phyloP scores from a whole-genome alignment of 2,329 filamentous ascomycete species.

The Colletotrichum horii region DNA sequence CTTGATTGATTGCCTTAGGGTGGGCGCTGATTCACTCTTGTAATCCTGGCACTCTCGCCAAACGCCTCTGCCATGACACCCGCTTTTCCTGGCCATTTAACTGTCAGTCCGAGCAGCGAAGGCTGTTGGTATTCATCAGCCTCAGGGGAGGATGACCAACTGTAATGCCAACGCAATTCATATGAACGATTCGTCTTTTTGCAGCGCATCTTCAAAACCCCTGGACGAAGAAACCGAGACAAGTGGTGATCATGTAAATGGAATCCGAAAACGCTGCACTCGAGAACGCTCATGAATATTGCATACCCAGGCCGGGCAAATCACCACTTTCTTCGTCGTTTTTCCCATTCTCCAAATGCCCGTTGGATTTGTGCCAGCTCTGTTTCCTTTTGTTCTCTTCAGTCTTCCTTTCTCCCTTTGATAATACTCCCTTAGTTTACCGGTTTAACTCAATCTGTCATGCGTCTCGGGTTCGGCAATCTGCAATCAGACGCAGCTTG shows the following conservation, averaged over 20 bases:
- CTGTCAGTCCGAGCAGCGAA: neutral
- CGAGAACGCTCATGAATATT: neutral
- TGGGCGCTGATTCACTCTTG: neutral
- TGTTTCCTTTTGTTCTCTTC: neutral
- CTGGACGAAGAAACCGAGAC: neutral
- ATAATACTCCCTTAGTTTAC: neutral
- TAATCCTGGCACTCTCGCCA: neutral
- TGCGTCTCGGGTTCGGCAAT: neutral
- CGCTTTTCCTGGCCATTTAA: fast-evolving
- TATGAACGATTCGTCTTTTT: neutral
- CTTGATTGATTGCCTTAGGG: too few species aligned
- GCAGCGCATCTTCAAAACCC: fast-evolving
- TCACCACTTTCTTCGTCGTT: neutral
- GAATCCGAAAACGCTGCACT: neutral
- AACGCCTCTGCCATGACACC: neutral
- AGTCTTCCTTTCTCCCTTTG: neutral
- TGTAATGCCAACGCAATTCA: neutral
- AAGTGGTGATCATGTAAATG: neutral
- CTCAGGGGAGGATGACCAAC: neutral
- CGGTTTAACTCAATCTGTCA: neutral
- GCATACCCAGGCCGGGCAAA: neutral
- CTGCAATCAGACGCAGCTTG: neutral
- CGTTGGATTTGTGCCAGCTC: neutral
- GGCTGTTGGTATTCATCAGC: neutral
- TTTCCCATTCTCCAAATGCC: neutral